Evolutionary conservation across 1,284 basidiomycete species (phyloP), one percentile per base, ranked within the genome.

Genomic region (Mycena sp.): DNA sequence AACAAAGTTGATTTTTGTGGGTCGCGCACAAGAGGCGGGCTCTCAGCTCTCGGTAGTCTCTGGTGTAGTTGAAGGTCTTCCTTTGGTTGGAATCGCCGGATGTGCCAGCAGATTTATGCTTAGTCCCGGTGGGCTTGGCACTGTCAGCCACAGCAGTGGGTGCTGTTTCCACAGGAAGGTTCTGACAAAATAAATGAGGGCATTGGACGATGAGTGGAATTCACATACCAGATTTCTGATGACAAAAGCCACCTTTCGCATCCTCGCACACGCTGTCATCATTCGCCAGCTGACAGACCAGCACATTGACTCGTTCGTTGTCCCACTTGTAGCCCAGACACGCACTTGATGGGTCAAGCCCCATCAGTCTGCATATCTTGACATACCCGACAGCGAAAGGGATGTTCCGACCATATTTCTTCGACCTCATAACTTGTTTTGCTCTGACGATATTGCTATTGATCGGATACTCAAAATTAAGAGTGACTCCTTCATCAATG

Each of bases 391-490:
- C 14, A 5, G 29, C 30, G 16, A 56, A 63, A 3, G 38, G 40
- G 21, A 48, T 48, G 6, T 30, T 43, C 9, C 40, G 19, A 26
- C 26, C 45, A 25, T 44, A 57, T 2, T 29, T 41, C 38, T 49
- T 50, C 30, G 38, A 19, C 4, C 49, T 21, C 5, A 49, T 63
- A 16, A 56, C 41, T 5, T 6, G 46, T 9, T 19, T 21, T 6
- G 61, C 61, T 1, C 54, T 54, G 29, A 63, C 19, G 19, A 63
- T 23, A 19, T 63, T 63, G 23, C 25, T 55, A 25, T 57, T 55
- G 30, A n/a, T 57, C 7, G 54, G 61, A 28, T 52, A 41, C 12
- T 57, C 3, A 49, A 63, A 58, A 2, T 12, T 14, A 26, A 57
- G 44, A 3, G 17, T 28, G 19, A 29, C 19, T 48, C 46, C 46